Evolutionary conservation across 345 rosid genomes (phyloP).

Genomic region (Lepidium aucheri): DNA sequence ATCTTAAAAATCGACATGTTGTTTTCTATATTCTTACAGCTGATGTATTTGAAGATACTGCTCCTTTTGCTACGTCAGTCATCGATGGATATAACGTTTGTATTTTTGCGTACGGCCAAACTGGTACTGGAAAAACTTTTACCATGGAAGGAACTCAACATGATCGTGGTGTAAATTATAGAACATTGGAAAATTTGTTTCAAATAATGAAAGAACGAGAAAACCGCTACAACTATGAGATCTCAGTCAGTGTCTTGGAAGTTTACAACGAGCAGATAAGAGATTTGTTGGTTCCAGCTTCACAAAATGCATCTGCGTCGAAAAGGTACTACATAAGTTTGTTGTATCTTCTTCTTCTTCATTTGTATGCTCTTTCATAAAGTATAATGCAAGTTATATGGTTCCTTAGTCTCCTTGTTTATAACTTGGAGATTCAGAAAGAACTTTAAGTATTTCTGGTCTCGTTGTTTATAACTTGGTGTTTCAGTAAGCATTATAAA

Average conservation of each 20-base stretch:
- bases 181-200: slow-evolving; percentile 81
- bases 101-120: slow-evolving; percentile 94
- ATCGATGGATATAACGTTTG: slow-evolving; percentile 96
- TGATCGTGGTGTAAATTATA: slow-evolving; percentile 91
- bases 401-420: neutral
- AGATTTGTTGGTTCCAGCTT: slow-evolving; percentile 56
- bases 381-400: neutral
- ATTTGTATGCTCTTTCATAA: neutral
- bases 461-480: neutral
- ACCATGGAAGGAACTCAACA: slow-evolving; percentile 90
- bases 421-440: neutral
- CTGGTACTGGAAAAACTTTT: slow-evolving; percentile 91
- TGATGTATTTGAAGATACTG: slow-evolving; percentile 85
- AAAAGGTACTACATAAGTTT: slow-evolving; percentile 46
- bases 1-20: neutral
- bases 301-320: slow-evolving; percentile 45
- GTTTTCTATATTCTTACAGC: slow-evolving; percentile 32
- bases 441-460: neutral
- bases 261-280: slow-evolving; percentile 95
- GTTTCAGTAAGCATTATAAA: neutral
- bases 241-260: slow-evolving; percentile 91
- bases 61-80: slow-evolving; percentile 79
- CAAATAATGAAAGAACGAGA: slow-evolving; percentile 50
- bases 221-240: slow-evolving; percentile 54
- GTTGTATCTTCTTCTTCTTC: neutral